Percentiles rank a stretch among this genome's conserved stretches.
These are phyloP conservation scores for Citrus sp. DNA, from an alignment of 345 rosid genomes.

Conservation along the genomic window DNA sequence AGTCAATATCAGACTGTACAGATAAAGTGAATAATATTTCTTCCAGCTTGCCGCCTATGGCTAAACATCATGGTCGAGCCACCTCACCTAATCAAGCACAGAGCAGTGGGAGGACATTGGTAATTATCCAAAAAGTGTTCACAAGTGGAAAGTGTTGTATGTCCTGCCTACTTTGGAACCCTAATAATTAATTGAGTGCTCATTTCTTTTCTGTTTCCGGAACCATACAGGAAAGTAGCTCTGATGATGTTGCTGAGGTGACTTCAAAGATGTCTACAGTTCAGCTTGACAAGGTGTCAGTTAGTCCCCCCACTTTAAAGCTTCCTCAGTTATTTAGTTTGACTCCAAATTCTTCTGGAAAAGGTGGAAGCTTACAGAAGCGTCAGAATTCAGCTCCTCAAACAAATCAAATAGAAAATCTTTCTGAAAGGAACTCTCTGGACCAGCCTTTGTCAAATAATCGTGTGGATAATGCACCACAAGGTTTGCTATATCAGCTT, in stretches of 20 bases:
- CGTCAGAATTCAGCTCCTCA: slow-evolving; percentile 54
- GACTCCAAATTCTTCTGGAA: slow-evolving; percentile 90
- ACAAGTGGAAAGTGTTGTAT: slow-evolving; percentile 3
- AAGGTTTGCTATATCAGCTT: slow-evolving; percentile 49
- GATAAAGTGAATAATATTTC: slow-evolving; percentile 73
- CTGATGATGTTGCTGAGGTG: slow-evolving; percentile 66
- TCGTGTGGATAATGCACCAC: slow-evolving; percentile 45
- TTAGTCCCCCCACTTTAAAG: slow-evolving; percentile 71
- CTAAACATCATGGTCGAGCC: slow-evolving; percentile 55
- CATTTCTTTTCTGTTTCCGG: background rate
- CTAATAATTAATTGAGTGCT: background rate
- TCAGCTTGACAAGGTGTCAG: slow-evolving; percentile 78
- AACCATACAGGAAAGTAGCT: slow-evolving; percentile 61
- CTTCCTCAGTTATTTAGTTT: slow-evolving; percentile 90
- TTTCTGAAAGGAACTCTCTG: slow-evolving; percentile 49
- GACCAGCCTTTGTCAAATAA: slow-evolving; percentile 51
- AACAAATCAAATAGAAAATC: slow-evolving; percentile 56
- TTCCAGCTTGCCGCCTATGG: slow-evolving; percentile 58
- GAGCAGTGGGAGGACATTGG: slow-evolving; percentile 70
- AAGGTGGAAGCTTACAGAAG: slow-evolving; percentile 72
- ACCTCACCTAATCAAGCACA: slow-evolving; percentile 67
- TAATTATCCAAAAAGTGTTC: slow-evolving; percentile 27
- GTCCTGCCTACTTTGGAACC: background rate
- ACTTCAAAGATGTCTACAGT: slow-evolving; percentile 64
- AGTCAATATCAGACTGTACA: slow-evolving; percentile 77